Evolutionary conservation across 345 rosid genomes (phyloP).

Genomic region (Raphanus sativus): DNA sequence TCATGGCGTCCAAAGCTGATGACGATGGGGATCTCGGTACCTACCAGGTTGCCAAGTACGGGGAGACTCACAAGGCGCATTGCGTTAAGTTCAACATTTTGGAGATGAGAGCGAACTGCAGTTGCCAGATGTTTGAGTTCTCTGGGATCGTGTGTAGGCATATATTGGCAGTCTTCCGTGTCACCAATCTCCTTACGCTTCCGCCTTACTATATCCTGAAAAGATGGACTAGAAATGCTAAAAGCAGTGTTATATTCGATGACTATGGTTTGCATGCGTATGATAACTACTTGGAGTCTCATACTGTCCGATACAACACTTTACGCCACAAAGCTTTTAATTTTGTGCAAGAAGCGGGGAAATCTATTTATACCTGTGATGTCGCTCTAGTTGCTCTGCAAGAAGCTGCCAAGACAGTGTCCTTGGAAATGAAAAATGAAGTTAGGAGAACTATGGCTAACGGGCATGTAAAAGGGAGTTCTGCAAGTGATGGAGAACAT

Average conservation of each 20-base stretch:
- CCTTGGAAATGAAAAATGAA: conserved; percentile 42
- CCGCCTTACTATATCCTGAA: conserved; percentile 57
- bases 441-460: conserved; percentile 32
- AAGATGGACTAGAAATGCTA: conserved; percentile 69
- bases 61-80: conserved; percentile 57
- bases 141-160: conserved; percentile 69
- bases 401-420: conserved; percentile 60
- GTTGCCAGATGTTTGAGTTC: conserved; percentile 72
- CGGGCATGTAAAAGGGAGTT: conserved; percentile 28
- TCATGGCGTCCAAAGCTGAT: conserved; percentile 49
- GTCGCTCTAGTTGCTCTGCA: conserved; percentile 52
- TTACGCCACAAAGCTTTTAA: conserved; percentile 61
- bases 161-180: conserved; percentile 61
- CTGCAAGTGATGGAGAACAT: conserved; percentile 27
- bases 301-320: conserved; percentile 58
- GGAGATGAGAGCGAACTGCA: conserved; percentile 63
- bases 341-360: conserved; percentile 58
- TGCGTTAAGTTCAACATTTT: conserved; percentile 54
- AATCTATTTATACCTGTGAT: conserved; percentile 45
- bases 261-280: conserved; percentile 43
- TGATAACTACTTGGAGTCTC: conserved; percentile 53
- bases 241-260: conserved; percentile 52
- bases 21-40: conserved; percentile 45
- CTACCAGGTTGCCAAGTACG: conserved; percentile 57
- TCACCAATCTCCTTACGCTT: conserved; percentile 64